Evolutionary conservation across 1,139 yeast genomes (phyloP).

Genomic region (Blastobotrys buckinghamii): DNA sequence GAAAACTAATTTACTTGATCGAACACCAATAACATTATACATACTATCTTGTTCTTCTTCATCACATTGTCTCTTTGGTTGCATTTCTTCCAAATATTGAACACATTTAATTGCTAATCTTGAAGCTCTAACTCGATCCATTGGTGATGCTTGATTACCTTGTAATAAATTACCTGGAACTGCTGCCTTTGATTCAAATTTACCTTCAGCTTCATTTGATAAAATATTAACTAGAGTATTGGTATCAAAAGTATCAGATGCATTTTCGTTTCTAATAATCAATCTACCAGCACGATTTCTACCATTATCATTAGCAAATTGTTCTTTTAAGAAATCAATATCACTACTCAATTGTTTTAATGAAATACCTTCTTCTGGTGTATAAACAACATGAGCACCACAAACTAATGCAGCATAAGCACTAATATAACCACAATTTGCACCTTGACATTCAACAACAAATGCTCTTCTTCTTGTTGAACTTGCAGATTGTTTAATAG

Average conservation of each 20-base stretch:
- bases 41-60: conserved; percentile 43
- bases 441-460: conserved; percentile 97
- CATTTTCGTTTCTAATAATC: conserved; percentile 77
- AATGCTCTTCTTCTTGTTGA: conserved; percentile 92
- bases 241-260: conserved; percentile 77
- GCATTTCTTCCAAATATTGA: conserved; percentile 62
- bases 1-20: conserved; percentile 70
- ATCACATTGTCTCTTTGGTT: conserved; percentile 18
- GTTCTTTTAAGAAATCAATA: conserved; percentile 59
- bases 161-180: conserved; percentile 98
- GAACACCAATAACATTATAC: conserved; percentile 83
- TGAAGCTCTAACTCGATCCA: conserved; percentile 88
- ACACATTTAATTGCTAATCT: conserved; percentile 86
- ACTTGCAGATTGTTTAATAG: conserved; percentile 89
- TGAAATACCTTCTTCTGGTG: conserved; percentile 82
- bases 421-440: conserved; percentile 90
- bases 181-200: conserved; percentile 90
- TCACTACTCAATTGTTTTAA: conserved; percentile 71
- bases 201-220: conserved; percentile 65
- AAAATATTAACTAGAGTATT: conserved; percentile 77
- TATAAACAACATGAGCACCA: conserved; percentile 90
- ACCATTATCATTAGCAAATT: conserved; percentile 72
- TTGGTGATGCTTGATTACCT: conserved; percentile 93
- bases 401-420: conserved; percentile 82
- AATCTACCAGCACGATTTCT: conserved; percentile 82